A percentile compares a stretch with the other conserved stretches of the same genome.
These are phyloP conservation scores for Violaceomyces palustris DNA, from an alignment of 1,284 basidiomycete genomes.

Conservation along the genomic window DNA sequence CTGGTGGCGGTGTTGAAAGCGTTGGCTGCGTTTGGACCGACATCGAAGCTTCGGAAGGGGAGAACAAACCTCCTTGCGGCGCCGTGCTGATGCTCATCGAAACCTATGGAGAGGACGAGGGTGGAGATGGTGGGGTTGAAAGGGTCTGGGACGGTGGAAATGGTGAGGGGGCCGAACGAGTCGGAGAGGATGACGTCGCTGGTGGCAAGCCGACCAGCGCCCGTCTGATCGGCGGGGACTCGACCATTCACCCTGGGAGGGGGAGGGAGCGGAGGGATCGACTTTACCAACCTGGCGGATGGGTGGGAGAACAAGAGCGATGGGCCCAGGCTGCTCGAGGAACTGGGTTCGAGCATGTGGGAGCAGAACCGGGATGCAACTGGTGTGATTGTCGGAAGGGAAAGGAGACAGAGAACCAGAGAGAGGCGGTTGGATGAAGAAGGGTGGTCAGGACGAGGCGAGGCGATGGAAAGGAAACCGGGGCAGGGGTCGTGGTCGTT, in stretches of 20 bases:
- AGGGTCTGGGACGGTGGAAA: conserved; percentile 22
- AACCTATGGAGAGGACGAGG: conserved; percentile 20
- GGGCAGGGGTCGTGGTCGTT: too few relatives aligned
- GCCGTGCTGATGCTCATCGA: conserved; percentile 6
- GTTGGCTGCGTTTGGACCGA: conserved; percentile 7
- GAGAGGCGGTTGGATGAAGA: too few relatives aligned
- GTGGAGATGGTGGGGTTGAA: conserved; percentile 21
- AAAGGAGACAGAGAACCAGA: too few relatives aligned
- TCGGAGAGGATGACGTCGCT: conserved; percentile 16
- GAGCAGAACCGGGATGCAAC: too few relatives aligned
- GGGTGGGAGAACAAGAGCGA: conserved; percentile 18
- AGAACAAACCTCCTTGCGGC: conserved; percentile 21
- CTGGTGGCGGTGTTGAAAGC: conserved; percentile 18
- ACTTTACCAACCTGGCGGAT: conserved; percentile 28
- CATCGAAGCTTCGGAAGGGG: conserved; percentile 28
- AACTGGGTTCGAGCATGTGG: too few relatives aligned
- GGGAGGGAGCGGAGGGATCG: conserved; percentile 13
- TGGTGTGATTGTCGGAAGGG: too few relatives aligned
- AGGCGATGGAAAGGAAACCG: too few relatives aligned
- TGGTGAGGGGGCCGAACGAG: conserved; percentile 18
- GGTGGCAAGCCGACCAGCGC: conserved; percentile 7
- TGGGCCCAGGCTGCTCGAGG: conserved; percentile 1
- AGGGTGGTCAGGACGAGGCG: too few relatives aligned
- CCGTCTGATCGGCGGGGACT: conserved; percentile 14
- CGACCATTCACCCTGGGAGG: conserved; percentile 16